Evolutionary conservation across 768 basidiomycete genomes (phyloP).

Genomic region (Kwoniella sp.): DNA sequence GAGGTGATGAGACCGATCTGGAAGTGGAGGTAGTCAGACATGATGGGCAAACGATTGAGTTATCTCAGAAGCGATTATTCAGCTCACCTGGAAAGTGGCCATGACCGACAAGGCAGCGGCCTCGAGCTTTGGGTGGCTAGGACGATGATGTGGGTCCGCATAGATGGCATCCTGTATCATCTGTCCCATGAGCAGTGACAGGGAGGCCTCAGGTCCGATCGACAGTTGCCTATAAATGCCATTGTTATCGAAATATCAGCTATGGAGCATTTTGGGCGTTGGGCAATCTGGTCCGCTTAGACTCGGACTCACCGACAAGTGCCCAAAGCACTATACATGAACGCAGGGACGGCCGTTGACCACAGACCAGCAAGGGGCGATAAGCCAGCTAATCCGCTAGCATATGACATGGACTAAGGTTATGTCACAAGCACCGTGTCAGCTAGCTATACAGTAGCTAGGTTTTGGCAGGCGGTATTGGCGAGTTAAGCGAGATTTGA

Average conservation of each 20-base stretch:
- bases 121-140: conserved; percentile 60
- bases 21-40: conserved; percentile 1
- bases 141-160: conserved; percentile 58
- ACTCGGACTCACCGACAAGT: conserved; percentile 62
- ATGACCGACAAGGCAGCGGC: conserved; percentile 74
- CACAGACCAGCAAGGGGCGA: conserved; percentile 81
- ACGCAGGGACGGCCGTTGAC: conserved; percentile 82
- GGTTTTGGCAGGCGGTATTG: background rate
- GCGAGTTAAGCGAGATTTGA: background rate
- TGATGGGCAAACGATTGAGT: too few relatives aligned
- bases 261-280: too few relatives aligned
- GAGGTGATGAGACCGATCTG: conserved; percentile 85
- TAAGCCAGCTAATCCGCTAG: conserved; percentile 79
- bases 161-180: conserved; percentile 71
- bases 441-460: too few relatives aligned
- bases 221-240: conserved; percentile 55
- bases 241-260: too few relatives aligned
- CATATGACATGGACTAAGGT: conserved; percentile 79
- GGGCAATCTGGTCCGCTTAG: too few relatives aligned
- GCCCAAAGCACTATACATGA: conserved; percentile 88
- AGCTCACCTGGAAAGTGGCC: conserved; percentile 77
- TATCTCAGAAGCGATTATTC: too few relatives aligned
- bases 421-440: too few relatives aligned
- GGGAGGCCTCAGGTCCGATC: conserved; percentile 78
- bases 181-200: conserved; percentile 84